Conservation (phyloP, 2,329 filamentous ascomycete species). For the Fusarium cicatricum region DNA sequence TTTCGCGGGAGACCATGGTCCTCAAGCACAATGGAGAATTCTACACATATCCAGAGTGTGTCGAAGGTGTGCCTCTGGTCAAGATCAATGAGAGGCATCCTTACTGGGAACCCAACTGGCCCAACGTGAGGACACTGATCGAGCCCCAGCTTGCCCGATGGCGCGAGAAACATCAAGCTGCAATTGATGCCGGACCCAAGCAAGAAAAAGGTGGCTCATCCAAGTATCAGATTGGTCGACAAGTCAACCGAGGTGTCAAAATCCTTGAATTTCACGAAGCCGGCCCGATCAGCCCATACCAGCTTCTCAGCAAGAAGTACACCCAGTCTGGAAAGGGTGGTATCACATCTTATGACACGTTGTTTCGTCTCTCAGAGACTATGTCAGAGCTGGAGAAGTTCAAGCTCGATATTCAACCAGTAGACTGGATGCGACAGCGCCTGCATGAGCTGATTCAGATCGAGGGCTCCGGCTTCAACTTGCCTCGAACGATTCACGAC, state of each 20-base stretch:
- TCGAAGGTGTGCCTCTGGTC: slow-evolving; percentile 60
- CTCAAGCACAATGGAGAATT: slow-evolving; percentile 59
- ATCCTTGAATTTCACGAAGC: slow-evolving; percentile 62
- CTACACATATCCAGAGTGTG: slow-evolving; percentile 60
- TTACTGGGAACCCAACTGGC: slow-evolving; percentile 66
- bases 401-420: slow-evolving; percentile 59
- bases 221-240: slow-evolving; percentile 63
- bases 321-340: slow-evolving; percentile 52
- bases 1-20: slow-evolving; percentile 55
- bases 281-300: slow-evolving; percentile 64
- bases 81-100: slow-evolving; percentile 60
- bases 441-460: slow-evolving; percentile 58
- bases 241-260: slow-evolving; percentile 62
- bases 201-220: slow-evolving; percentile 50
- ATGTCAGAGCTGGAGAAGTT: slow-evolving; percentile 63
- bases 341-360: slow-evolving; percentile 62
- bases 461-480: slow-evolving; percentile 58
- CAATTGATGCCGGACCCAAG: slow-evolving; percentile 45
- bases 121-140: slow-evolving; percentile 53
- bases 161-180: slow-evolving; percentile 55
- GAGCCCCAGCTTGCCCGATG: slow-evolving; percentile 56
- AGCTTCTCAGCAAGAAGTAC: slow-evolving; percentile 62
- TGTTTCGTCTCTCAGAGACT: slow-evolving; percentile 63
- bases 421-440: slow-evolving; percentile 66
- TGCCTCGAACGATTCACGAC: slow-evolving; percentile 60